Evolutionary conservation across 2,329 filamentous ascomycete genomes (phyloP).

Genomic region (Colletotrichum orbiculare): DNA sequence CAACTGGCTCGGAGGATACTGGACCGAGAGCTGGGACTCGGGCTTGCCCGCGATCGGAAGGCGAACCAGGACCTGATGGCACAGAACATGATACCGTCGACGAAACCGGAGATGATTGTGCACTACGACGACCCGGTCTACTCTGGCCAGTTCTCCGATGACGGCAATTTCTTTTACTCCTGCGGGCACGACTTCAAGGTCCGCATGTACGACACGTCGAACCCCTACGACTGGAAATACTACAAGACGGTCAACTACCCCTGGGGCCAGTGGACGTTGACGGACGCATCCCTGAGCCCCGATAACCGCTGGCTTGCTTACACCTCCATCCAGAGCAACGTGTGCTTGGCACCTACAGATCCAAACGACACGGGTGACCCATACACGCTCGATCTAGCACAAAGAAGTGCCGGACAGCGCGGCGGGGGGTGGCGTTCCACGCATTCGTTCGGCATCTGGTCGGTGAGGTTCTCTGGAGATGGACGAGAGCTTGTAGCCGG

Average conservation of each 20-base stretch:
- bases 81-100: constrained; percentile 80
- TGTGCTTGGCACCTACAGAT: constrained; percentile 89
- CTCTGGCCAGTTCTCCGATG: constrained; percentile 95
- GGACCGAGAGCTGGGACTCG: constrained; percentile 83
- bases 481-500: constrained; percentile 91
- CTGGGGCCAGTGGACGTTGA: constrained; percentile 94
- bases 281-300: constrained; percentile 89
- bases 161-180: constrained; percentile 96
- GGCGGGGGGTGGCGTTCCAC: constrained; percentile 43
- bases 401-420: constrained; percentile 45
- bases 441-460: constrained; percentile 78
- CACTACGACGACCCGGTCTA: constrained; percentile 90
- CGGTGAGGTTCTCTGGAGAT: constrained; percentile 91
- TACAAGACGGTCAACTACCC: constrained; percentile 92
- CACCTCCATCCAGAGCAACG: constrained; percentile 85
- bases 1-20: constrained; percentile 78
- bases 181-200: constrained; percentile 94
- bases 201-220: constrained; percentile 96
- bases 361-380: constrained; percentile 84
- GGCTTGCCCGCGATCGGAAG: constrained; percentile 67
- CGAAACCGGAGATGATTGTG: constrained; percentile 84
- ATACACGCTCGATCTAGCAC: constrained; percentile 78
- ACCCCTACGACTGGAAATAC: constrained; percentile 94
- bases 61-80: constrained; percentile 65
- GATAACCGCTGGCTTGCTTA: constrained; percentile 95